These are phyloP conservation scores for Naganishia cerealis DNA, from an alignment of 1,284 basidiomycete species.

Conservation along the genomic window DNA sequence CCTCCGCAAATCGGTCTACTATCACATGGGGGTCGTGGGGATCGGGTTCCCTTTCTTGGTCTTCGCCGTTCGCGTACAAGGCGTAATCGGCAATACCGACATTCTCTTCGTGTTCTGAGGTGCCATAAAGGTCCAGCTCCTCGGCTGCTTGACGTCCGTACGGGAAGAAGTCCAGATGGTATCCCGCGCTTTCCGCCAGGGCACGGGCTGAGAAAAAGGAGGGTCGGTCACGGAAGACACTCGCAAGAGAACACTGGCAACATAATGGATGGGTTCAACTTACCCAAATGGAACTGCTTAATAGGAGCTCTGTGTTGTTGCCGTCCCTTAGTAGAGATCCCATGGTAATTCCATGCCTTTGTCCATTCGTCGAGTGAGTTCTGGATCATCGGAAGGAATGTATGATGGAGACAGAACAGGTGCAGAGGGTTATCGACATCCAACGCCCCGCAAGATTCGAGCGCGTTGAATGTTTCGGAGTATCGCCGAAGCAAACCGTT, in stretches of 20 bases:
- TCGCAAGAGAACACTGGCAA: no score
- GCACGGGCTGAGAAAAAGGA: background rate
- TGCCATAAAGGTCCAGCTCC: background rate
- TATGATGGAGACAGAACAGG: constrained; percentile 1
- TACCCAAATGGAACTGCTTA: no score
- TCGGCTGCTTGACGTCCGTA: background rate
- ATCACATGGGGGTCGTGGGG: background rate
- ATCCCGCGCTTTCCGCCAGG: background rate
- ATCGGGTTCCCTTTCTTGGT: background rate
- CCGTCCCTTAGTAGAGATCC: background rate
- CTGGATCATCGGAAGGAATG: background rate
- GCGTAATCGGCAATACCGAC: constrained; percentile 6
- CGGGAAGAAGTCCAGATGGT: background rate
- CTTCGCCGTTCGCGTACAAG: background rate
- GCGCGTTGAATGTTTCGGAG: background rate
- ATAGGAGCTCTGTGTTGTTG: no score
- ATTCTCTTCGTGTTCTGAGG: background rate
- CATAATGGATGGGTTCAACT: no score
- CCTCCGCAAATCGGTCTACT: background rate
- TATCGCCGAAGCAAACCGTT: background rate
- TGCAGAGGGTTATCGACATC: background rate
- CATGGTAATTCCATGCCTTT: background rate
- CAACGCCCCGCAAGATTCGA: background rate
- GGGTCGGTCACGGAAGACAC: background rate
- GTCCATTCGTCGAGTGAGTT: background rate